A percentile compares a stretch with the other conserved stretches of the same genome.
Evolutionary conservation across 1,284 basidiomycete genomes (phyloP).

Genomic region (Jaminaea rosea): DNA sequence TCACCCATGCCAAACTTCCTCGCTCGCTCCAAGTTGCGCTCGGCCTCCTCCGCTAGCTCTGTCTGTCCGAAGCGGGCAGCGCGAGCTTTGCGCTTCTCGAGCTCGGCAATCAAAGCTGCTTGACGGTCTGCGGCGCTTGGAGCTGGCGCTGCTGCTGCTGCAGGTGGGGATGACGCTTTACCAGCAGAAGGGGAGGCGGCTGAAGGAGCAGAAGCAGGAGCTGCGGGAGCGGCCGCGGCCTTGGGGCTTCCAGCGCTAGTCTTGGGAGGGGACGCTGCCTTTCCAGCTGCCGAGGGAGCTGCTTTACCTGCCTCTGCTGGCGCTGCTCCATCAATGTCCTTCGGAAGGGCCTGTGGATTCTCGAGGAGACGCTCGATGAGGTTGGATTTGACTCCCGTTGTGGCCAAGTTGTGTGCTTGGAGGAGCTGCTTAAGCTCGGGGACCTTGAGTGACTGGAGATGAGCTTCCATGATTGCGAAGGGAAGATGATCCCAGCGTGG

Average conservation of each 20-base stretch:
- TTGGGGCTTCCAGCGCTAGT: not conserved
- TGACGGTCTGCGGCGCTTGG: conserved; percentile 15
- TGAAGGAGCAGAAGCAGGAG: conserved; percentile 3
- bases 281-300: not conserved
- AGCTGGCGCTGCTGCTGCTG: not conserved
- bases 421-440: conserved; percentile 37
- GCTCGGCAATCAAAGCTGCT: conserved; percentile 25
- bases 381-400: conserved; percentile 39
- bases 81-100: conserved; percentile 39
- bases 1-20: conserved; percentile 44
- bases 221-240: not conserved
- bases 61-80: conserved; percentile 37
- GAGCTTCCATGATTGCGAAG: conserved; percentile 25
- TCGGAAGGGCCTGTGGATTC: conserved; percentile 26
- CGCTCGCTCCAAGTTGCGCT: conserved; percentile 31
- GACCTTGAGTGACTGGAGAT: conserved; percentile 36
- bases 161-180: not conserved
- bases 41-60: conserved; percentile 28
- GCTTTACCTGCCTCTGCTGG: conserved; percentile 3
- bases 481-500: too few species aligned
- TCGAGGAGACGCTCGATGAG: conserved; percentile 37
- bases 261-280: not conserved
- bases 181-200: not conserved
- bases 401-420: conserved; percentile 19
- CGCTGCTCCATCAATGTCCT: conserved; percentile 1